Evolutionary conservation across 768 basidiomycete genomes (phyloP).

Genomic region (Suillus luteus): DNA sequence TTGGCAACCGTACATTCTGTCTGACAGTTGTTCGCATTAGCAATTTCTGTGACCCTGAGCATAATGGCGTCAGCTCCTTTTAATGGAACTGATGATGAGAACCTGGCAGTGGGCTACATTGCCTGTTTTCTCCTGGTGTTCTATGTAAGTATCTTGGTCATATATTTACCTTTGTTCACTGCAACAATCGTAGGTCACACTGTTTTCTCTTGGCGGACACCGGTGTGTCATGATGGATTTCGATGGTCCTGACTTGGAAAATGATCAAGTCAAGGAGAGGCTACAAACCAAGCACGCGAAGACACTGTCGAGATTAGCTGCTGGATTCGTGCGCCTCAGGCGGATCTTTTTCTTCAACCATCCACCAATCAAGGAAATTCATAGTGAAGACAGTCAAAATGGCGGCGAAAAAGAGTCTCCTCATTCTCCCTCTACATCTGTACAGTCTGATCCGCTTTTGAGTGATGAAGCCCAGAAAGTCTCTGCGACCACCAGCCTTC

Average conservation of each 20-base stretch:
- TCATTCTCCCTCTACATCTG: neutral
- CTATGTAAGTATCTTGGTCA: conserved; percentile 40
- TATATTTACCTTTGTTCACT: neutral
- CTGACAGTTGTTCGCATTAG: conserved; percentile 34
- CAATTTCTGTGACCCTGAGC: conserved; percentile 65
- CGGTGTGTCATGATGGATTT: conserved; percentile 63
- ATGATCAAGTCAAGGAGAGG: conserved; percentile 53
- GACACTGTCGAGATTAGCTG: conserved; percentile 7
- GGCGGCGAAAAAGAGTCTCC: neutral
- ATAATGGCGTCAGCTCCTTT: conserved; percentile 65
- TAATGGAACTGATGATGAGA: conserved; percentile 55
- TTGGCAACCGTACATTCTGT: neutral
- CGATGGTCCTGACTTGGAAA: conserved; percentile 60
- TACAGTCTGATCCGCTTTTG: neutral
- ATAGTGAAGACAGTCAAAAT: neutral
- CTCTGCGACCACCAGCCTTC: neutral
- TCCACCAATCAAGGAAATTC: neutral
- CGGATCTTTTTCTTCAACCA: neutral
- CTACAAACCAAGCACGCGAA: conserved; percentile 40
- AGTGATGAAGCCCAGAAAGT: neutral
- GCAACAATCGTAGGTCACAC: conserved; percentile 45
- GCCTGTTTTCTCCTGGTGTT: conserved; percentile 63
- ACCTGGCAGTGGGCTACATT: conserved; percentile 67
- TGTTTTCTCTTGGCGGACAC: conserved; percentile 65
- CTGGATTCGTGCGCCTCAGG: conserved; percentile 16